These are phyloP conservation scores for Fusarium continuum DNA, from an alignment of 2,329 filamentous ascomycete genomes.

Conservation along the genomic window DNA sequence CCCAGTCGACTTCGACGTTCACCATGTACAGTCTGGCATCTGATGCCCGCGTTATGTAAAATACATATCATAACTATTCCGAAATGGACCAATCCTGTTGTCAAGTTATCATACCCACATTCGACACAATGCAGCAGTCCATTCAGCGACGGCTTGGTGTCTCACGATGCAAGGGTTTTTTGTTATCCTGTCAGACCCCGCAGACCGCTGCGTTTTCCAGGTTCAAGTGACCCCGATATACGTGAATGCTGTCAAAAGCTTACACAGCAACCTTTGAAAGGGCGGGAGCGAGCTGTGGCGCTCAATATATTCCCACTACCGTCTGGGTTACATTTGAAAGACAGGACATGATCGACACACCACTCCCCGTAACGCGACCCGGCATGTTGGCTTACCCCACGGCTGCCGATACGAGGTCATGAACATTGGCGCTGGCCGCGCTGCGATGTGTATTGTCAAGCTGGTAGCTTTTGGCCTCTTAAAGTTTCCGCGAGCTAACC, in stretches of 20 bases:
- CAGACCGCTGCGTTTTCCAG: slow-evolving; percentile 10
- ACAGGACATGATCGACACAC: slow-evolving; percentile 25
- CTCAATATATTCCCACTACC: slow-evolving; percentile 22
- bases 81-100: slow-evolving; percentile 32
- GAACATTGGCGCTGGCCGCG: slow-evolving; percentile 7
- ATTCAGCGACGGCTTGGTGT: slow-evolving; percentile 12
- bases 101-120: slow-evolving; percentile 15
- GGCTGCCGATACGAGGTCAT: slow-evolving; percentile 32
- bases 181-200: slow-evolving; percentile 14
- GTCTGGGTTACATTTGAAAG: slow-evolving; percentile 28
- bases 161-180: slow-evolving; percentile 25
- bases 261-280: slow-evolving; percentile 16
- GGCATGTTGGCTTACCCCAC: slow-evolving; percentile 23
- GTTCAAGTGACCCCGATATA: slow-evolving; percentile 17
- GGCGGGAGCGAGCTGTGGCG: slow-evolving; percentile 25
- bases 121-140: slow-evolving; percentile 16
- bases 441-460: background rate
- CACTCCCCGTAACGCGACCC: slow-evolving; percentile 22
- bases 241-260: slow-evolving; percentile 12
- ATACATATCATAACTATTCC: slow-evolving; percentile 40
- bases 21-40: slow-evolving; percentile 42
- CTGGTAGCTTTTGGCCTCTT: slow-evolving; percentile 13
- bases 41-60: slow-evolving; percentile 43
- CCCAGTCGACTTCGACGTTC: slow-evolving; percentile 39
- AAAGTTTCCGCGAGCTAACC: slow-evolving; percentile 20